phyloP scores from a whole-genome alignment of 805 yeast genomes.

The Komagataella ulmi region DNA sequence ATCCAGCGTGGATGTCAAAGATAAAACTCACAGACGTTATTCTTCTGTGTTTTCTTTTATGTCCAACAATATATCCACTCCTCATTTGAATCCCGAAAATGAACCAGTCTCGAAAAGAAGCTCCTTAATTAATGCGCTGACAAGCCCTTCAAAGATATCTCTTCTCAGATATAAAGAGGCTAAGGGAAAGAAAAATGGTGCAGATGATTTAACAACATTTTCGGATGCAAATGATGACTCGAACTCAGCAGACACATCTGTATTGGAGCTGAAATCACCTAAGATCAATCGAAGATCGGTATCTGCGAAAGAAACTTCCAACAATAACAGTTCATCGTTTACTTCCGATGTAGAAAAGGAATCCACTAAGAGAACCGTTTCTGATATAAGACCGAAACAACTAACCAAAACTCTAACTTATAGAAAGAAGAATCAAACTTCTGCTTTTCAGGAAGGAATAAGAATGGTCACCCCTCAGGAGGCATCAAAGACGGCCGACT shows the following conservation, averaged over 20 bases:
- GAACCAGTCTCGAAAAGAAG: slow-evolving; percentile 9
- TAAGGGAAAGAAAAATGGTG: not conserved
- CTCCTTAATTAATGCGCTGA: slow-evolving; percentile 9
- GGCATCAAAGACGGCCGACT: slow-evolving; percentile 62
- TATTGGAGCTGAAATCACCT: slow-evolving; percentile 8
- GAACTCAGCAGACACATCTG: not conserved
- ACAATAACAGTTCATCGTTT: slow-evolving; percentile 5
- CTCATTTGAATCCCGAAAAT: not conserved
- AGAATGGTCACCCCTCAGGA: slow-evolving; percentile 61
- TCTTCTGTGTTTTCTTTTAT: slow-evolving; percentile 46
- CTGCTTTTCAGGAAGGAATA: slow-evolving; percentile 84
- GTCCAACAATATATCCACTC: slow-evolving; percentile 8
- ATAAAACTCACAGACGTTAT: slow-evolving; percentile 37
- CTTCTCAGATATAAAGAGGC: not conserved
- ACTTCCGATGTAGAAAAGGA: not conserved
- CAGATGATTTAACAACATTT: not conserved
- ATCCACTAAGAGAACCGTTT: slow-evolving; percentile 26
- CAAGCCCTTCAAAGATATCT: slow-evolving; percentile 7
- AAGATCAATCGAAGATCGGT: slow-evolving; percentile 30
- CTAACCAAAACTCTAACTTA: slow-evolving; percentile 27
- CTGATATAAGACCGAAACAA: slow-evolving; percentile 18
- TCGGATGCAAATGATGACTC: not conserved
- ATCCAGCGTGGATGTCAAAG: slow-evolving; percentile 14
- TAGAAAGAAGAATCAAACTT: slow-evolving; percentile 49
- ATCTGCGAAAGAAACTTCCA: slow-evolving; percentile 28